Evolutionary conservation across 2,329 filamentous ascomycete genomes (phyloP), one percentile per base, ranked within the genome.

Genomic region (Sarocladium brachiariae): DNA sequence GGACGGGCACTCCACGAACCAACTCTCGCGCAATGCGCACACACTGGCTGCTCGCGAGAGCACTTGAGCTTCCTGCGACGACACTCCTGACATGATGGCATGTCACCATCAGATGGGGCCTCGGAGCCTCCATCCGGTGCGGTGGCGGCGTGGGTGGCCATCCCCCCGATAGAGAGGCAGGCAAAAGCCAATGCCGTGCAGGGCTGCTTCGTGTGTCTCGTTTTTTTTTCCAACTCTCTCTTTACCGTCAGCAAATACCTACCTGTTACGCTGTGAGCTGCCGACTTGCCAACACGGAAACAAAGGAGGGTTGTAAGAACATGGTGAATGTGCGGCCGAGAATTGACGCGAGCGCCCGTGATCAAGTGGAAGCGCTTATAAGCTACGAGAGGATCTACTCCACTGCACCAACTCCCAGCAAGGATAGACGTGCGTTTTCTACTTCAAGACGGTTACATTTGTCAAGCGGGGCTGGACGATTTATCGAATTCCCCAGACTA

Each of bases 31-130:
- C 65, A 67, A 25, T 67, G 60, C 2, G 58, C 56, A 50, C 65
- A 67, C 7, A 54, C 50, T n/a, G 64, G 64, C 34, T 58, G 55
- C 38, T 68, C 63, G 19, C 63, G 56, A n/a, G 62, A 65, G 54
- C 65, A 68, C 47, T 58, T 60, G 31, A 68, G 57, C 55, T 68
- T 68, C 6, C 63, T 59, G 46, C 54, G 58, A 23, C 64, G 59
- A 45, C 65, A 68, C 3, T 62, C 60, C 48, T 64, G 58, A 53
- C 65, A 68, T 2, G 65, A 63, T 4, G 61, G 60, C 2, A 57
- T 47, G 25, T 59, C 57, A 31, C 31, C 45, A 19, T 57, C 56
- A 4, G 38, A 23, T 11, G 49, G 16, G 10, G 43, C 25, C 10
- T 30, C 25, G 18, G 43, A 31, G 10, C n/a, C 43, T 11, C 18